Base-by-base conservation (phyloP, 208 protist species). In the Crithidia brevicula region DNA sequence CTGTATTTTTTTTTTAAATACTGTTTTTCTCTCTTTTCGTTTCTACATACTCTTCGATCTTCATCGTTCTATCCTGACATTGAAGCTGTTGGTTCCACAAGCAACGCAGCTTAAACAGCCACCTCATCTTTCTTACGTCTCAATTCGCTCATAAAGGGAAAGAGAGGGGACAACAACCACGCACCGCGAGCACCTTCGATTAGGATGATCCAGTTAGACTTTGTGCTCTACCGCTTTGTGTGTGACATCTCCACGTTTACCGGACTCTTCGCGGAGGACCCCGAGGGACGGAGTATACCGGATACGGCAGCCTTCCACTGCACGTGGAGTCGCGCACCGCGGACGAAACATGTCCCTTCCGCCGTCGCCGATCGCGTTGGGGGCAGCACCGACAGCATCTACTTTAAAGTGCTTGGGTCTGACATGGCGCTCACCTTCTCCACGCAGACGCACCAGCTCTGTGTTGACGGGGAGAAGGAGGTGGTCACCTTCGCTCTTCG, bases 161-260 rank as follows among this genome's bases (percentile, higher is more conserved):
- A n/a, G n/a, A n/a, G n/a, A n/a, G n/a, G n/a, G n/a, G n/a, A n/a
- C n/a, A n/a, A n/a, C n/a, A n/a, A n/a, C n/a, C n/a, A n/a, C n/a
- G n/a, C n/a, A n/a, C n/a, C n/a, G n/a, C n/a, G n/a, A n/a, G n/a
- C n/a, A n/a, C n/a, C n/a, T n/a, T n/a, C n/a, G n/a, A n/a, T n/a
- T n/a, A 59, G 20, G 2, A 88, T 93, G 91, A 70, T 93, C 10
- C 70, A 75, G 22, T 22, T 89, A 6, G 67, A 83, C 9, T 86
- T 96, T 62, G 89, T 86, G 4, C 69, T 93, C 1, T 88, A 96
- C 50, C 86, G 91, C 52, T 90, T 96, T 53, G 72, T 91, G 16
- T 96, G 84, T 52, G 85, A 93, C 67, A 65, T 85, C 22, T 62
- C 68, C 8, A 85, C 81, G 28, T 96, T 91, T 53, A 81, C 83